These are phyloP conservation scores for Epichloe coenophiala DNA, from an alignment of 2,329 filamentous ascomycete species.

Conservation along the genomic window DNA sequence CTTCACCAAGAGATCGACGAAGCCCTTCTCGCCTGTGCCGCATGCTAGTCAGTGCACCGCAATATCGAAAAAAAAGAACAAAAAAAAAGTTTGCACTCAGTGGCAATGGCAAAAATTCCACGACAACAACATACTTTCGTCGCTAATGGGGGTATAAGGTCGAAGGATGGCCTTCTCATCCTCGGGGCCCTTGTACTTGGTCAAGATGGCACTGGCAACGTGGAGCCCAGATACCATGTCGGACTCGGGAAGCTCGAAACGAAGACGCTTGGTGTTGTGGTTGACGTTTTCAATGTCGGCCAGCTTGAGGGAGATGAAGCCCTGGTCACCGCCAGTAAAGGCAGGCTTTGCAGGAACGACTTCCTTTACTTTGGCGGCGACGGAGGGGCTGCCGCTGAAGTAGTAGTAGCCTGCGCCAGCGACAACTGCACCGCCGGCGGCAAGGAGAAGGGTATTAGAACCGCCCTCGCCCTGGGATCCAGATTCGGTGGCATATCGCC, in stretches of 20 bases:
- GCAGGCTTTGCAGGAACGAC: slow-evolving; percentile 30
- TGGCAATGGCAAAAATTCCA: too few relatives aligned
- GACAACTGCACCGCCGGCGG: slow-evolving; percentile 43
- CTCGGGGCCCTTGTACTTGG: slow-evolving; percentile 77
- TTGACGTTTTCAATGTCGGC: slow-evolving; percentile 68
- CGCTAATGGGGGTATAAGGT: slow-evolving; percentile 85
- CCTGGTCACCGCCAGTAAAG: slow-evolving; percentile 77
- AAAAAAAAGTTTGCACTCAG: too few relatives aligned
- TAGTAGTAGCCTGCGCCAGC: slow-evolving; percentile 47
- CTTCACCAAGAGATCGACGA: slow-evolving; percentile 84
- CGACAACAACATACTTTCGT: slow-evolving; percentile 48
- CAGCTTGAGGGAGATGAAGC: slow-evolving; percentile 71
- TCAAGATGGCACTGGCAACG: slow-evolving; percentile 76
- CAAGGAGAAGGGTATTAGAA: slow-evolving; percentile 47
- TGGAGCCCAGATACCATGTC: slow-evolving; percentile 74
- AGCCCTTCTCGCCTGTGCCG: slow-evolving; percentile 55
- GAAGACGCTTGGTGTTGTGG: slow-evolving; percentile 89
- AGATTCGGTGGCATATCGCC: slow-evolving; percentile 56
- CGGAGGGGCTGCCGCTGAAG: slow-evolving; percentile 35
- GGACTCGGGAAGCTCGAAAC: slow-evolving; percentile 73
- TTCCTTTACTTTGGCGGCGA: slow-evolving; percentile 37
- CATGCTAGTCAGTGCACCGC: not conserved
- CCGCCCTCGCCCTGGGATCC: slow-evolving; percentile 37
- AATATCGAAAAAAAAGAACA: not conserved
- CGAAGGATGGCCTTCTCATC: slow-evolving; percentile 77